Conservation (phyloP, 108 stramenopile genomes). For the Cyclotella atomus region DNA sequence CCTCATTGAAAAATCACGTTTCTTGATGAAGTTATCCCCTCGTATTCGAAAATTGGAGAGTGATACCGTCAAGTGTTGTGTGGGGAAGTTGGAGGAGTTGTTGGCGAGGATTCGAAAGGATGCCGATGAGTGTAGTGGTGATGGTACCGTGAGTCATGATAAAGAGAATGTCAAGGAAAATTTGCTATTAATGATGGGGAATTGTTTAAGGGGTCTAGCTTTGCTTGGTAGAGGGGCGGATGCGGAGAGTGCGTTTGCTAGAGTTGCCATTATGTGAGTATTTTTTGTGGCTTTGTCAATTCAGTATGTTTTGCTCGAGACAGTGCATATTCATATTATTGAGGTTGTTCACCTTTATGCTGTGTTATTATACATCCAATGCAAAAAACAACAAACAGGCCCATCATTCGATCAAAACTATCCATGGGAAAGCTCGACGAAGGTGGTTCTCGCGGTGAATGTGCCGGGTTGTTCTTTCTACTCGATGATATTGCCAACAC, state of each 20-base stretch:
- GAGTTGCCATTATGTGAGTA: constrained; percentile 83
- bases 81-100: constrained; percentile 60
- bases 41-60: constrained; percentile 83
- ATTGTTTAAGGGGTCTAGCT: constrained; percentile 77
- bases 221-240: constrained; percentile 75
- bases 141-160: constrained; percentile 14
- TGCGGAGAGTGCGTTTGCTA: constrained; percentile 84
- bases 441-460: constrained; percentile 90
- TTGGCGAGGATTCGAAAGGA: constrained; percentile 55
- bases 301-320: no score
- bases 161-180: constrained; percentile 16
- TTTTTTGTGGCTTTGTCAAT: neutral
- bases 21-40: constrained; percentile 82
- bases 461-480: constrained; percentile 76
- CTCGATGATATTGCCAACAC: constrained; percentile 72
- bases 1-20: constrained; percentile 74
- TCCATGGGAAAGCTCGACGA: constrained; percentile 89
- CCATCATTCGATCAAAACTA: constrained; percentile 80
- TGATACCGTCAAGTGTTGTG: constrained; percentile 59
- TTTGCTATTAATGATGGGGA: constrained; percentile 72
- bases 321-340: no score
- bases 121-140: constrained; percentile 11
- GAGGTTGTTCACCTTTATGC: no score
- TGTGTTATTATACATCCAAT: no score
- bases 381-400: no score